These are phyloP conservation scores for Teratosphaeria destructans DNA, from an alignment of 2,329 filamentous ascomycete species.

Conservation along the genomic window DNA sequence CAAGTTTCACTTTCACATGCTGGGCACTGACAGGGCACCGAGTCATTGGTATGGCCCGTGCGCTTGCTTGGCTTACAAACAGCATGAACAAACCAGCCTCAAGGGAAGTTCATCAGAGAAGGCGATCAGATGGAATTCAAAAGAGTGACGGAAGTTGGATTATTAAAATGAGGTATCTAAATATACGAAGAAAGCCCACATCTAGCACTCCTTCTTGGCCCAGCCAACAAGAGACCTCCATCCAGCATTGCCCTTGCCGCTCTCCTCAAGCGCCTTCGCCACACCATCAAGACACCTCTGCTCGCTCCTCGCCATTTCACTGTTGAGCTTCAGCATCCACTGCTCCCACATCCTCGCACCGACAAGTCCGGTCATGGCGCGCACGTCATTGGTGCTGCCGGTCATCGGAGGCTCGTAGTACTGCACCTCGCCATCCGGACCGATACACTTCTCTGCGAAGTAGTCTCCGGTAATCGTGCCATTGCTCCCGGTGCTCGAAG, in stretches of 20 bases:
- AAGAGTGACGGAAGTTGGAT: background rate
- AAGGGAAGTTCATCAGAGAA: background rate
- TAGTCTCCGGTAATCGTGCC: slow-evolving; percentile 6
- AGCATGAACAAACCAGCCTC: background rate
- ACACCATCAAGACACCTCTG: slow-evolving; percentile 45
- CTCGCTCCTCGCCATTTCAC: slow-evolving; percentile 66
- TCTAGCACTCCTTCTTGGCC: slow-evolving; percentile 39
- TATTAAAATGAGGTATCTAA: background rate
- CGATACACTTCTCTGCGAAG: slow-evolving; percentile 21
- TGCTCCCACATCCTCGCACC: slow-evolving; percentile 92
- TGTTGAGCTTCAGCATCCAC: slow-evolving; percentile 81
- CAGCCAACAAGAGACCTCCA: slow-evolving; percentile 53
- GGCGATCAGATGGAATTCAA: background rate
- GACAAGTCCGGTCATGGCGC: slow-evolving; percentile 61
- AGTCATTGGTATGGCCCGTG: background rate
- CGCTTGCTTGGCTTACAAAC: background rate
- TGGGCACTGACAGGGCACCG: background rate
- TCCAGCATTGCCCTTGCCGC: slow-evolving; percentile 45
- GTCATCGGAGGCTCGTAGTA: slow-evolving; percentile 23
- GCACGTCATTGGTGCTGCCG: slow-evolving; percentile 26
- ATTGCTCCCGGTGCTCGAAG: slow-evolving; percentile 1
- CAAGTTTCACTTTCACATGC: background rate
- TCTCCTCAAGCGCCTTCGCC: slow-evolving; percentile 49
- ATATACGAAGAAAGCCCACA: background rate
- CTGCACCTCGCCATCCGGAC: slow-evolving; percentile 20